Base-by-base conservation (phyloP, 2,329 filamentous ascomycete genomes). In the Colletotrichum sp. region DNA sequence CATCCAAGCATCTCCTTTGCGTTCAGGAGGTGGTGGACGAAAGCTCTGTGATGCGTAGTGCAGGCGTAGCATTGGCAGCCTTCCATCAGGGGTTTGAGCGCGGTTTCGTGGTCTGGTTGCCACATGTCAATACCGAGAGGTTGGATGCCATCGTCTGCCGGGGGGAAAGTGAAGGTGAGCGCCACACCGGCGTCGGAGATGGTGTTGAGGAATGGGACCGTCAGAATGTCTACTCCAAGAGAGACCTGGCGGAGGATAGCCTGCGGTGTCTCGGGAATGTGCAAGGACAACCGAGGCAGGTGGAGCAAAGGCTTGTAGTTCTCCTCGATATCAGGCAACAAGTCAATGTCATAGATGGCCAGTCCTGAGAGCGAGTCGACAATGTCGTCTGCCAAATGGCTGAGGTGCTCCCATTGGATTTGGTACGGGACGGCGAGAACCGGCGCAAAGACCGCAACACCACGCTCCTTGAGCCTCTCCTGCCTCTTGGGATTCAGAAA, bases 1-100 rank as follows among this genome's bases (percentile, higher is more conserved):
- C 97, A 99, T 28, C 94, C 96, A 6, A 98, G 92, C 97, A 99
- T 99, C 85, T 99, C 97, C 82, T 96, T 98, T 1, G 97, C 96
- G 63, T 92, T 90, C 7, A 99, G 91, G 1, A 99, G 89, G 84
- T 99, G 97, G 78, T 96, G 94, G 44, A 99, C 82, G 84, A 95
- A 99, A 0, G 97, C 96, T 66, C 93, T 89, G 84, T 98, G 95
- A 84, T 99, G 96, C 21, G 90, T 91, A 3, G 88, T 91, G 88
- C 97, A 99, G 26, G 95, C 89, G 83, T 98, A 96, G 88, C 97
- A 99, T 67, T 85, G 80, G 84, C 97, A 99, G 18, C 85, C 89
- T 7, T 88, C 80, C 2, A 85, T 82, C 4, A 98, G 86, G 0
- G 96, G 93, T 0, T 84, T 84, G 1, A 95, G 82, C 52, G 94